These are phyloP conservation scores for Austropuccinia psidii DNA, from an alignment of 1,284 basidiomycete species.

Conservation along the genomic window DNA sequence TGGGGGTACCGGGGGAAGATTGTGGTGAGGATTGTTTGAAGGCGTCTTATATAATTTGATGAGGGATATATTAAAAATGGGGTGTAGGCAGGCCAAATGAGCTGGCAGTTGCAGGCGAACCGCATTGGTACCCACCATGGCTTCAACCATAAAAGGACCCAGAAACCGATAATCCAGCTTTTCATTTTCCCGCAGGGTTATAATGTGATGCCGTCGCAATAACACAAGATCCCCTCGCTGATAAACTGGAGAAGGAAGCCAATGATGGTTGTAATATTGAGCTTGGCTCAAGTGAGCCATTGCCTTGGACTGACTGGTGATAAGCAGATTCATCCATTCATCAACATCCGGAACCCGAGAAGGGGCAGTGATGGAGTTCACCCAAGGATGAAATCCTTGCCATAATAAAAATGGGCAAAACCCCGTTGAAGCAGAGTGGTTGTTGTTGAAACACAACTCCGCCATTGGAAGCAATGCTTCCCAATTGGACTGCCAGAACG, in stretches of 20 bases:
- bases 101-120: background rate
- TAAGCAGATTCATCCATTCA: background rate
- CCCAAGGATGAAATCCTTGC: background rate
- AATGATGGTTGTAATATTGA: background rate
- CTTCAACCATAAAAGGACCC: background rate
- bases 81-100: background rate
- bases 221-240: background rate
- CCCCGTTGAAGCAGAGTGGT: background rate
- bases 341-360: background rate
- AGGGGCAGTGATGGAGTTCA: background rate
- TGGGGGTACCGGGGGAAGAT: too few relatives aligned
- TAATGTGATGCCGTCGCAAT: background rate
- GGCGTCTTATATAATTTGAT: background rate
- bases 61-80: background rate
- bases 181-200: background rate
- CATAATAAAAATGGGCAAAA: constrained; percentile 2
- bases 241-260: background rate
- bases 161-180: background rate
- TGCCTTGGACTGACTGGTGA: background rate
- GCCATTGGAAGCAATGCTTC: constrained; percentile 37
- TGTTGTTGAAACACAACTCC: background rate
- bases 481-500: constrained; percentile 9
- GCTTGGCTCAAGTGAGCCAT: background rate
- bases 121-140: background rate
- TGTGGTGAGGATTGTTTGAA: too few relatives aligned